Evolutionary conservation across 2,329 filamentous ascomycete genomes (phyloP).

Genomic region (Rutstroemia sp.): DNA sequence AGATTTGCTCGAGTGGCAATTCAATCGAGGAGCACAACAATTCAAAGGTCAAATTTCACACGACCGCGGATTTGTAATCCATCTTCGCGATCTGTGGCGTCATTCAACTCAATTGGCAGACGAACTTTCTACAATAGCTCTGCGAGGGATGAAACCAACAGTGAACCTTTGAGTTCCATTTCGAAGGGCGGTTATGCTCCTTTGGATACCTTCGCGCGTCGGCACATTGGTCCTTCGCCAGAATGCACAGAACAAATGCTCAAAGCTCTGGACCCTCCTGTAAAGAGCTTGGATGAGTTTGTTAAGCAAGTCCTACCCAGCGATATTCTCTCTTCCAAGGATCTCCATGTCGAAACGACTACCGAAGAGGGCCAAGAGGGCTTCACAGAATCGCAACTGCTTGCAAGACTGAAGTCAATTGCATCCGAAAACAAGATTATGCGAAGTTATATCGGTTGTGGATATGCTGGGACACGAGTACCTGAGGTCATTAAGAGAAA

Average conservation of each 20-base stretch:
- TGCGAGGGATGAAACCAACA: constrained; percentile 23
- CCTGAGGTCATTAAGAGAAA: constrained; percentile 91
- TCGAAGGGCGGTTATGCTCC: constrained; percentile 36
- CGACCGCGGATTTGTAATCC: constrained; percentile 20
- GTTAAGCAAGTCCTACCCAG: constrained; percentile 75
- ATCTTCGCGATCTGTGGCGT: constrained; percentile 12
- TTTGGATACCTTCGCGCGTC: constrained; percentile 58
- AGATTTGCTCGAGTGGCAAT: constrained; percentile 19
- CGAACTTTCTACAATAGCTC: constrained; percentile 30
- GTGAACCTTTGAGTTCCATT: constrained; percentile 11
- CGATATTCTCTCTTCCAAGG: constrained; percentile 64
- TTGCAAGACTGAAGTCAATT: constrained; percentile 45
- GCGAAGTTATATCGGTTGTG: constrained; percentile 71
- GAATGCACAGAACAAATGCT: constrained; percentile 71
- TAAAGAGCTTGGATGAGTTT: constrained; percentile 69
- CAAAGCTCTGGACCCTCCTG: constrained; percentile 66
- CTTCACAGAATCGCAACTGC: constrained; percentile 50
- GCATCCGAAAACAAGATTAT: constrained; percentile 53
- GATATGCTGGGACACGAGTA: constrained; percentile 81
- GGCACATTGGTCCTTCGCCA: constrained; percentile 80
- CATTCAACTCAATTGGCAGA: constrained; percentile 14
- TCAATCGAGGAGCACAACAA: constrained; percentile 13
- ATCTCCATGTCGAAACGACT: constrained; percentile 48
- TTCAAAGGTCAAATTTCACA: constrained; percentile 14
- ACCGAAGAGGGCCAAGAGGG: constrained; percentile 27